phyloP scores from a whole-genome alignment of 2,329 filamentous ascomycete genomes.

The Sporothrix luriei region DNA sequence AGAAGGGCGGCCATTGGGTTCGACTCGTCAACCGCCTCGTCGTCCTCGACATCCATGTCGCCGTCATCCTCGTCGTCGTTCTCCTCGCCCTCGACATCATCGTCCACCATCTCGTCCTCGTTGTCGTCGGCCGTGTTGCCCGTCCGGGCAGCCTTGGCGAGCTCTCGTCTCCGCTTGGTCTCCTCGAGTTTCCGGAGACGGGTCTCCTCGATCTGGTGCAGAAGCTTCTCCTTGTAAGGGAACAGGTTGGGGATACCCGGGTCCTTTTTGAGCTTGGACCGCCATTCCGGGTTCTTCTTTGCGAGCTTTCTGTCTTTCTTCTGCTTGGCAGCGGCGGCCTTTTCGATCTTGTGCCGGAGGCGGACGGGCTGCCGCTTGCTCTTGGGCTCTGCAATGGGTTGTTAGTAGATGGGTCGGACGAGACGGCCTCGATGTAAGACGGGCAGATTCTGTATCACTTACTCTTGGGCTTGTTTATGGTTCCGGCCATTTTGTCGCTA shows the following conservation, averaged over 20 bases:
- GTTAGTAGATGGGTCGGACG: slow-evolving; percentile 25
- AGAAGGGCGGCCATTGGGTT: slow-evolving; percentile 93
- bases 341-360: slow-evolving; percentile 93
- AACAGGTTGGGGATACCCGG: slow-evolving; percentile 97
- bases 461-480: slow-evolving; percentile 60
- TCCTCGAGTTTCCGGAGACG: slow-evolving; percentile 81
- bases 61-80: slow-evolving; percentile 59
- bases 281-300: slow-evolving; percentile 98
- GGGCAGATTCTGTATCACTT: slow-evolving; percentile 37
- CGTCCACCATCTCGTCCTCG: slow-evolving; percentile 48
- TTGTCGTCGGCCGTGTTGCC: slow-evolving; percentile 48
- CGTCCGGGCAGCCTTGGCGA: slow-evolving; percentile 68
- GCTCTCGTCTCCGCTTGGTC: slow-evolving; percentile 67
- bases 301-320: slow-evolving; percentile 83
- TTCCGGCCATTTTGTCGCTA: slow-evolving; percentile 52
- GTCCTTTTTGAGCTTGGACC: slow-evolving; percentile 93
- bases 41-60: slow-evolving; percentile 52
- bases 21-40: slow-evolving; percentile 64
- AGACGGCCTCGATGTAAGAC: neutral
- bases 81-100: slow-evolving; percentile 54
- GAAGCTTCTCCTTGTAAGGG: slow-evolving; percentile 93
- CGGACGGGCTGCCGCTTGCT: slow-evolving; percentile 91
- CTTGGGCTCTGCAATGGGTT: slow-evolving; percentile 69
- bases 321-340: slow-evolving; percentile 86
- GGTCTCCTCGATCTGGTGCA: slow-evolving; percentile 91